Evolutionary conservation across 2,329 filamentous ascomycete species (phyloP).

Genomic region (Colletotrichum ledebouriae): DNA sequence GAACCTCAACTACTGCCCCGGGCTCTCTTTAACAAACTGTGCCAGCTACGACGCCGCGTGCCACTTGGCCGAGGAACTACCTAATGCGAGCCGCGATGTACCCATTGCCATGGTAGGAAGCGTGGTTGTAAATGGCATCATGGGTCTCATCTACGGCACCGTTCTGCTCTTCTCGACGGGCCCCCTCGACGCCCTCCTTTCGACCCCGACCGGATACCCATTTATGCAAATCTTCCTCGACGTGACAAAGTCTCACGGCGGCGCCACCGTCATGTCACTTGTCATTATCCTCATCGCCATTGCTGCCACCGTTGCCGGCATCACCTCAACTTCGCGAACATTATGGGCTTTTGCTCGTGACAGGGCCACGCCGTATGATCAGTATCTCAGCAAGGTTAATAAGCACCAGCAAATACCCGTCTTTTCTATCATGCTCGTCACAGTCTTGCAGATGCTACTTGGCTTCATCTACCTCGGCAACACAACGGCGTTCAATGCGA

Average conservation of each 20-base stretch:
- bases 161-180: slow-evolving; percentile 60
- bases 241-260: slow-evolving; percentile 46
- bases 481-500: slow-evolving; percentile 57
- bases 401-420: slow-evolving; percentile 52
- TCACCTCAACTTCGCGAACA: slow-evolving; percentile 54
- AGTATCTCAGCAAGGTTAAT: slow-evolving; percentile 53
- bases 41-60: slow-evolving; percentile 52
- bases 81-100: slow-evolving; percentile 50
- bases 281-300: slow-evolving; percentile 47
- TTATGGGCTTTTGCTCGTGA: slow-evolving; percentile 57
- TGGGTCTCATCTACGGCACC: slow-evolving; percentile 58
- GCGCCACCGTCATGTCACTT: slow-evolving; percentile 49
- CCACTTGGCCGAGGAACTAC: slow-evolving; percentile 52
- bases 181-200: slow-evolving; percentile 53
- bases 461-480: slow-evolving; percentile 58
- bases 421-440: slow-evolving; percentile 46
- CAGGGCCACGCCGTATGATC: slow-evolving; percentile 52
- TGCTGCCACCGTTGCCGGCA: slow-evolving; percentile 50
- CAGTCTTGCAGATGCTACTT: slow-evolving; percentile 48
- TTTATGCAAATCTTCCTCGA: slow-evolving; percentile 58
- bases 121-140: slow-evolving; percentile 57
- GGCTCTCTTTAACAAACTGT: too few relatives aligned
- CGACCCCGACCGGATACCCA: slow-evolving; percentile 57
- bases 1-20: too few relatives aligned
- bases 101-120: slow-evolving; percentile 53